Conservation (phyloP, 306 rosid genomes). For the Medicago arabica region DNA sequence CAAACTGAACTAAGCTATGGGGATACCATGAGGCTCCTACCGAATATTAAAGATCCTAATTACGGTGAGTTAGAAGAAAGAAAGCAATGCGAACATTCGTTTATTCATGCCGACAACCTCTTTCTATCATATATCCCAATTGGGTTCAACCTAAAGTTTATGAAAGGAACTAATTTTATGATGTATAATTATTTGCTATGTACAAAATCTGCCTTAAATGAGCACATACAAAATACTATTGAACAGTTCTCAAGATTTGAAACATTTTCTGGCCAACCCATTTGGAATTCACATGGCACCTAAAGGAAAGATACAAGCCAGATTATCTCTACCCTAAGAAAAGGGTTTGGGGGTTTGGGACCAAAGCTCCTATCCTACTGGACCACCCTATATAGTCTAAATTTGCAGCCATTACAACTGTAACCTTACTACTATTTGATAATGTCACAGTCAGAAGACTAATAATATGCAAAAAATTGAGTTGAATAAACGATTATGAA, state of each 20-base stretch:
- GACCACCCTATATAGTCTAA: constrained; percentile 56
- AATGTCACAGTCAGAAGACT: constrained; percentile 27
- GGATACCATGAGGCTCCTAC: too few relatives aligned
- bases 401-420: constrained; percentile 43
- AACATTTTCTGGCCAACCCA: constrained; percentile 44
- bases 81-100: too few relatives aligned
- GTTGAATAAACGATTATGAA: neutral
- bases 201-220: neutral
- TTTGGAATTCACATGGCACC: constrained; percentile 68
- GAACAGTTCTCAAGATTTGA: constrained; percentile 17
- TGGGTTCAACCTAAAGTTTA: neutral
- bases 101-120: neutral
- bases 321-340: constrained; percentile 28
- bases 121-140: too few relatives aligned
- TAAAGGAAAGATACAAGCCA: constrained; percentile 19
- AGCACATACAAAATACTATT: constrained; percentile 12
- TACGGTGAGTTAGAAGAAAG: too few relatives aligned
- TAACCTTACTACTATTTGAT: constrained; percentile 15
- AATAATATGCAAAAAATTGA: neutral
- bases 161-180: constrained; percentile 22
- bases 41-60: too few relatives aligned
- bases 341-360: constrained; percentile 57
- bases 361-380: constrained; percentile 49
- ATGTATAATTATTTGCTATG: constrained; percentile 12
- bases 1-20: too few relatives aligned